Base-by-base conservation (phyloP, 2,329 filamentous ascomycete species). In the Claviceps spartinae region DNA sequence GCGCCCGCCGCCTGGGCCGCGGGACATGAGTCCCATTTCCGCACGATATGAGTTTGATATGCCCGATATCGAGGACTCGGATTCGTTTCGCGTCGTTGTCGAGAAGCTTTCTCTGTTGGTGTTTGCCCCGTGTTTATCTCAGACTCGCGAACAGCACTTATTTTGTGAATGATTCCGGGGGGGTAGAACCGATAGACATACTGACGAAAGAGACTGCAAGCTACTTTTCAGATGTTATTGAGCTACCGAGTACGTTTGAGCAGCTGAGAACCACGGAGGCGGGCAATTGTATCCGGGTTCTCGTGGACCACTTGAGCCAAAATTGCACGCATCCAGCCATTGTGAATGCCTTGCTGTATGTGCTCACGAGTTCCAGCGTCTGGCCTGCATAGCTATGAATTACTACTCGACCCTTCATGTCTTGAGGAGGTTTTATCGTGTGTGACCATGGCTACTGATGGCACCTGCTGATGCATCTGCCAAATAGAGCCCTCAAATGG, bases 311-410 rank as follows among this genome's bases (percentile, higher is more conserved):
- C 62, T 72, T 90, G 34, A 75, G 74, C 50, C 64, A 73, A 22
- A 75, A 75, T 20, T 82, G 83, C 60, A 80, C 79, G 53, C 85
- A 89, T 62, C 81, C 78, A 5, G 79, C 78, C 54, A 78, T 87
- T 51, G 82, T 89, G 45, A 85, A 84, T 61, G 84, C 85, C 48
- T 69, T 90, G 36, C 69, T 90, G 83, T 88, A 70, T 65, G 81
- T 76, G 24, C 18, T 26, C 20, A 20, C 22, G 13, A 37, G 40
- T 18, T 9, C 20, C 16, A 18, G 38, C 3, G 7, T n/a, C 38
- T 41, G 18, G 24, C 26, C 18, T n/a, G 24, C 46, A 44, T 41
- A 49, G 49, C 50, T 18, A 18, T 36, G 13, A 24, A 16, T 18
- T n/a, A 48, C 18, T 34, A 5, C 18, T 26, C 16, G 13, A 22